Base-by-base conservation (phyloP, 2,329 filamentous ascomycete species). In the Phaeoacremonium minimum region DNA sequence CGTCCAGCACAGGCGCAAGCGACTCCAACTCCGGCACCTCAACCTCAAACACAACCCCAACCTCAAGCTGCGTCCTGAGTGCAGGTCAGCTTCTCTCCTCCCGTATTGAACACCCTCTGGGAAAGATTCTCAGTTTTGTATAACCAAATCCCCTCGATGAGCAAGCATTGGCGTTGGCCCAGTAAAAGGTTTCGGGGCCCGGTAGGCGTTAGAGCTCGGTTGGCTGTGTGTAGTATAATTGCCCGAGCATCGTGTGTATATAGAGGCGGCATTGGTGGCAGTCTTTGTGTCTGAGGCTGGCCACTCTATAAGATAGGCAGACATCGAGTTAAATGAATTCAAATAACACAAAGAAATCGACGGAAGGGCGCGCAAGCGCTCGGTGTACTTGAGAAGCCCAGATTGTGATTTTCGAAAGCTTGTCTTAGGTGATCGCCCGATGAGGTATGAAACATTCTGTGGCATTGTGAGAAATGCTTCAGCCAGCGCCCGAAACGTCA, bases 1-100 rank as follows among this genome's bases (percentile, higher is more conserved):
- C 19, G 48, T 56, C 32, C 17, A 49, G 51, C 34, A 49, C 35
- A 33, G 30, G 11, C 43, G n/a, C n/a, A n/a, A n/a, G n/a, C n/a
- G n/a, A n/a, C n/a, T n/a, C n/a, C n/a, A n/a, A n/a, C n/a, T n/a
- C n/a, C n/a, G n/a, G n/a, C n/a, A n/a, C n/a, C n/a, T n/a, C 22
- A 26, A n/a, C 22, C 9, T 26, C 22, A 9, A n/a, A n/a, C 22
- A n/a, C 22, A 26, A n/a, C 22, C 22, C 9, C 22, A 26, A n/a
- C 22, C 22, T 9, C 22, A 26, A n/a, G n/a, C 9, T n/a, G n/a
- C 22, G n/a, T 26, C 22, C n/a, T 26, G 22, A 26, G 22, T 9
- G 9, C 22, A 26, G n/a, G 22, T n/a, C 22, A 9, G 9, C 22
- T n/a, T 26, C 9, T 26, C n/a, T 9, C 22, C 9, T 26, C 9